Percentiles rank a stretch among this genome's conserved stretches.
These are phyloP conservation scores for Petunia secreta DNA, from an alignment of 257 asterid species.

Conservation along the genomic window DNA sequence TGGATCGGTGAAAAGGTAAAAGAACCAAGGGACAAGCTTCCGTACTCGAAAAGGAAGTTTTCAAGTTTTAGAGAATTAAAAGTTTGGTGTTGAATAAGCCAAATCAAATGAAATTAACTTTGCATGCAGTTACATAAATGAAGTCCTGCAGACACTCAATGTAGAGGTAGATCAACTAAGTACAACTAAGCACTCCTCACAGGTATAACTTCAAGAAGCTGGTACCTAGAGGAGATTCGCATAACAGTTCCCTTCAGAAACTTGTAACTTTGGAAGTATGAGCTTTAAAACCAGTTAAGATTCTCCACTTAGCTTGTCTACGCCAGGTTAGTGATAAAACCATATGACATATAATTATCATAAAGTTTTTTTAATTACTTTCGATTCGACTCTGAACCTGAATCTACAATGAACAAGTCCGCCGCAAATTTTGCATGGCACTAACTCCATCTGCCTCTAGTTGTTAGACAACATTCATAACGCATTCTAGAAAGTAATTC, in stretches of 20 bases:
- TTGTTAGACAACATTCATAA: not conserved
- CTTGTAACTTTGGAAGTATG: not conserved
- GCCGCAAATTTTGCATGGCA: not conserved
- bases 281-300: not conserved
- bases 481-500: not conserved
- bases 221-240: not conserved
- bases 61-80: not conserved
- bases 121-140: not conserved
- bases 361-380: not conserved
- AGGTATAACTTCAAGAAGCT: not conserved
- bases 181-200: not conserved
- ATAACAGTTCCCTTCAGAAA: not conserved
- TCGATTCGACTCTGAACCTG: not conserved
- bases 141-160: not conserved
- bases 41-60: not conserved
- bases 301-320: not conserved
- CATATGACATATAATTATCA: not conserved
- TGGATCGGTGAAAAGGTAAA: not conserved
- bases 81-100: not conserved
- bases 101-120: not conserved
- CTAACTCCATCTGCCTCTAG: not conserved
- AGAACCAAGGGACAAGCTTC: not conserved
- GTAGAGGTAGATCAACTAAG: conserved; percentile 9
- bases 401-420: conserved; percentile 5
- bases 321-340: not conserved